Conservation (phyloP, 2,329 filamentous ascomycete genomes). For the Hawksworthiomyces lignivorus region DNA sequence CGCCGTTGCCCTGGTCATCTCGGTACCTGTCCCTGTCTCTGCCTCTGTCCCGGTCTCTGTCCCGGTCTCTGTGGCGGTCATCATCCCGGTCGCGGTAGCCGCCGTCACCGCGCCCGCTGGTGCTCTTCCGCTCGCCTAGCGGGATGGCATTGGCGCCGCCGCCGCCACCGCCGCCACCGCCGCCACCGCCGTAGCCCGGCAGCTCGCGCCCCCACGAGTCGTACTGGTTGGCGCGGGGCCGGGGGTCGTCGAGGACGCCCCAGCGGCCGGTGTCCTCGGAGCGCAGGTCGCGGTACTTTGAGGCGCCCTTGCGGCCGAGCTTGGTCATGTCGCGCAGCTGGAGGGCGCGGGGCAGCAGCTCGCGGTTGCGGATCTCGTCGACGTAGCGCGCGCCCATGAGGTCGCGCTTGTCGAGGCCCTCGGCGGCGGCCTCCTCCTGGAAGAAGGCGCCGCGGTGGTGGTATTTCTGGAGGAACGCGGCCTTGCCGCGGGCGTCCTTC, state of each 20-base stretch:
- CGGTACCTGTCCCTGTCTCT: constrained; percentile 17
- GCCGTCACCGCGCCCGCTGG: not conserved
- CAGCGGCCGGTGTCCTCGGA: constrained; percentile 86
- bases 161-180: constrained; percentile 35
- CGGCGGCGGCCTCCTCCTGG: constrained; percentile 67
- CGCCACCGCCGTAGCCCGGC: constrained; percentile 22
- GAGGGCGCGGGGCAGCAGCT: constrained; percentile 81
- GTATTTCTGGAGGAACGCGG: constrained; percentile 91
- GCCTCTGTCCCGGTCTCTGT: not conserved
- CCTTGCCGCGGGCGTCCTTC: constrained; percentile 68
- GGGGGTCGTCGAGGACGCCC: constrained; percentile 56
- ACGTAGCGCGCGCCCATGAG: constrained; percentile 77
- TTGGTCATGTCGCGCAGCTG: constrained; percentile 91
- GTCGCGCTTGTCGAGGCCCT: constrained; percentile 71
- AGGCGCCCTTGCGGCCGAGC: constrained; percentile 83
- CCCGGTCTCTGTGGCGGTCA: constrained; percentile 15
- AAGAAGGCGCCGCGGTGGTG: constrained; percentile 97
- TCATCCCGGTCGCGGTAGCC: constrained; percentile 23
- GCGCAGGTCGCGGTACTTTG: constrained; percentile 81
- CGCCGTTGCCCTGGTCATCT: constrained; percentile 22
- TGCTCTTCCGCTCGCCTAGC: constrained; percentile 51
- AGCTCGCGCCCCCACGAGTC: constrained; percentile 15
- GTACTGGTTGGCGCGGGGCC: constrained; percentile 22
- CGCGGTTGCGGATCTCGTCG: constrained; percentile 76
- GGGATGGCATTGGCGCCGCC: constrained; percentile 66